These are phyloP conservation scores for Codiaeum variegatum DNA, from an alignment of 441 rosid genomes.

Conservation along the genomic window DNA sequence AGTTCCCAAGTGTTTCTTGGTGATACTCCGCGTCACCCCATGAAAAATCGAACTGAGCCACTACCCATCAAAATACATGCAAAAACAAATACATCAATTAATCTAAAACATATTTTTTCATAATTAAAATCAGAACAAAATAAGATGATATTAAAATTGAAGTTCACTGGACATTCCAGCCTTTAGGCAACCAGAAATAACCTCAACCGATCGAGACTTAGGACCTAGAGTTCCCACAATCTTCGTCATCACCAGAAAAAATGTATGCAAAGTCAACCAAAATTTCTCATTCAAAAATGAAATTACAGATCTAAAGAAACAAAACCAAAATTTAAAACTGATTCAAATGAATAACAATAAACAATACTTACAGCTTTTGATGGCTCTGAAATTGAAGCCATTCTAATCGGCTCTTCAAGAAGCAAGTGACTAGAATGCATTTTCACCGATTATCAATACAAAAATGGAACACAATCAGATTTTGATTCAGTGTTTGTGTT, in stretches of 20 bases:
- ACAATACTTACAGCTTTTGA: conserved; percentile 63
- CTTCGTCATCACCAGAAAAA: conserved; percentile 94
- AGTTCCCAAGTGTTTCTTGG: conserved; percentile 78
- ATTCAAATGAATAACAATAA: background rate
- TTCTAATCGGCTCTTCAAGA: conserved; percentile 94
- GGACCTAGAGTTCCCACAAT: conserved; percentile 97
- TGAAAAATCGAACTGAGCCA: conserved; percentile 92
- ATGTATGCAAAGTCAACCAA: conserved; percentile 45
- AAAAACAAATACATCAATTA: conserved; percentile 8
- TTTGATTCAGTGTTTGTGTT: too few species aligned
- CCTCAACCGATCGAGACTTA: conserved; percentile 78
- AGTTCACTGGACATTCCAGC: conserved; percentile 89
- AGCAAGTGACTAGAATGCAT: conserved; percentile 91
- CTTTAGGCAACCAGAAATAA: conserved; percentile 76
- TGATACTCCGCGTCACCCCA: conserved; percentile 81
- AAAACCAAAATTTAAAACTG: background rate
- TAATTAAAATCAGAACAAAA: background rate
- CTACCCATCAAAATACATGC: conserved; percentile 26
- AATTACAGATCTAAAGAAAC: conserved; percentile 1
- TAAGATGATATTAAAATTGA: background rate
- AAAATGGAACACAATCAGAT: background rate
- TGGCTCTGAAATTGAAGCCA: conserved; percentile 94
- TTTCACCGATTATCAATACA: conserved; percentile 23
- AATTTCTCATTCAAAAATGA: background rate
- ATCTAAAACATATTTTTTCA: conserved; percentile 3